Base-by-base conservation (phyloP, 306 rosid genomes). In the Bauhinia variegata region DNA sequence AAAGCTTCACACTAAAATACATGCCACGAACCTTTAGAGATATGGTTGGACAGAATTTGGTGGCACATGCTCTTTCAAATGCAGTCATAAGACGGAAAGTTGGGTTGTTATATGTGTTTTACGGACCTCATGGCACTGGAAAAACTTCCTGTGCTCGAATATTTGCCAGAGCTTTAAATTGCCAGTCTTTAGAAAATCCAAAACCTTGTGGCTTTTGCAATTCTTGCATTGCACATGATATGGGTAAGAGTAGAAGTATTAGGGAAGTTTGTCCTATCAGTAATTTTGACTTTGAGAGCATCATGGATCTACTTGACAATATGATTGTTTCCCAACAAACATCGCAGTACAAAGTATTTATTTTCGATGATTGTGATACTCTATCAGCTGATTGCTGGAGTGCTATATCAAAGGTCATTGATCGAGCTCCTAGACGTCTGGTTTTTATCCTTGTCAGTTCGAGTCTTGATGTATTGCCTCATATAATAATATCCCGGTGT, bases 401-500 rank as follows among this genome's bases (percentile, higher is more conserved):
- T 74, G 91, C 92, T 70, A 83, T 95, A 64, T 86, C 91, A 7
- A 95, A 95, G 88, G 89, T 86, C 89, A 90, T 95, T 81, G 99
- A 95, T 83, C 91, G 92, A 83, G 97, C 95, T 62, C 99, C 97
- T 30, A 85, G 97, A 75, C 91, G 90, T 59, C 82, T 90, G 84
- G 99, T 95, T 86, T 89, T 95, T 80, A 86, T 95, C 79, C 96
- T 95, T 77, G 96, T 90, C 85, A 81, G 97, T 88, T 90, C 97
- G 32, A 86, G 95, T 82, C 99, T 90, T 71, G 99, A 95, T 80
- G 95, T 89, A 71, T 83, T 95, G 86, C 99, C 99, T 84, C 97
- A 90, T 69, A 85, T 95, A 81, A 90, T 95, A 85, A 90, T 86
- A 88, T 95, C 99, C 80, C 86, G 97, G 85, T 95, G 97, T 68